Percentiles rank a stretch among this genome's conserved stretches.
Evolutionary conservation across 129 eudicot species (phyloP).

Genomic region (Chrysanthemum seticuspe): DNA sequence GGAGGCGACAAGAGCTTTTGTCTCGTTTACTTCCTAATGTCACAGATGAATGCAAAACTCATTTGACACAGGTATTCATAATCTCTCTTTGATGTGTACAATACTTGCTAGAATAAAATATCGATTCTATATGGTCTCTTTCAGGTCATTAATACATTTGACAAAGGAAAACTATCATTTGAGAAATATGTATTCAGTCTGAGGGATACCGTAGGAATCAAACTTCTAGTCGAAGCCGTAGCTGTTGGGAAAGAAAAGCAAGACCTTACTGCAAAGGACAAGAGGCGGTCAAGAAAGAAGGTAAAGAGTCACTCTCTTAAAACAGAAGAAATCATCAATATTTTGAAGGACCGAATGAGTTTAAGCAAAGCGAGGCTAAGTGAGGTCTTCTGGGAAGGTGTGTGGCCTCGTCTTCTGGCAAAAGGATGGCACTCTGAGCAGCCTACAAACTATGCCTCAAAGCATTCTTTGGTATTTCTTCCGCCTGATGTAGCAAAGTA

Average conservation of each 20-base stretch:
- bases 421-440: constrained; percentile 41
- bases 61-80: constrained; percentile 42
- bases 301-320: neutral
- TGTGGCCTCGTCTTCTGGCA: neutral
- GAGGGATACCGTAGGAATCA: neutral
- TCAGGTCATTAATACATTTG: neutral
- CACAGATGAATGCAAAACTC: constrained; percentile 44
- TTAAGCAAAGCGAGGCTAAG: neutral
- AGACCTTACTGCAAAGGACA: constrained; percentile 1
- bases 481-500: constrained; percentile 61
- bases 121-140: neutral
- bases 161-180: neutral
- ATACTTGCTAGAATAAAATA: neutral
- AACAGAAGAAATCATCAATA: neutral
- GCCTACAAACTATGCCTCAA: constrained; percentile 19
- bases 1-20: constrained; percentile 54
- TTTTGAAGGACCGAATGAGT: too few species aligned
- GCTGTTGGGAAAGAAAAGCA: neutral
- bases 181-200: neutral
- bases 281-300: neutral
- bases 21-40: constrained; percentile 44
- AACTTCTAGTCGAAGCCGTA: neutral
- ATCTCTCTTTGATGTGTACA: neutral
- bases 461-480: constrained; percentile 47
- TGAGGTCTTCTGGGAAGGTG: neutral